Conservation (phyloP, 306 rosid species). For the Cajanus cajan region DNA sequence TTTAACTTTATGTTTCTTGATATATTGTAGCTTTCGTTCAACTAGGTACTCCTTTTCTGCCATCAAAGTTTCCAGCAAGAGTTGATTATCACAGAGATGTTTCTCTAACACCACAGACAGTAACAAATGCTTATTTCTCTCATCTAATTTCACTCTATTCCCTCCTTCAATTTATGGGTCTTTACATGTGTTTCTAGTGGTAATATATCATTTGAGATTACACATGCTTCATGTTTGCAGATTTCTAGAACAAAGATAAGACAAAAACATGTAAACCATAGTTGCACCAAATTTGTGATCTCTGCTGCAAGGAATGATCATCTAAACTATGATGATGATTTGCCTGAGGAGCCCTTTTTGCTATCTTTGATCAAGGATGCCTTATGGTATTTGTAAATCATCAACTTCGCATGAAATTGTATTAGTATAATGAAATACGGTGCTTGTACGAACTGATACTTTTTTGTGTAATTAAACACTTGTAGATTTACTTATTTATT, state of each 20-base stretch:
- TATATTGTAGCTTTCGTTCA: conserved; percentile 43
- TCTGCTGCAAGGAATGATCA: conserved; percentile 45
- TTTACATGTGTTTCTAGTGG: not conserved
- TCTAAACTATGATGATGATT: conserved; percentile 43
- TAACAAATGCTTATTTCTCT: conserved; percentile 18
- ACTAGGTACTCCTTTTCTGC: conserved; percentile 36
- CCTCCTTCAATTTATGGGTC: not conserved
- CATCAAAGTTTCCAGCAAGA: conserved; percentile 34
- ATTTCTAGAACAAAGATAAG: conserved; percentile 18
- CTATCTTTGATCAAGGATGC: conserved; percentile 50
- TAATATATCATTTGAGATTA: conserved; percentile 2
- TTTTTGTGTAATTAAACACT: not conserved
- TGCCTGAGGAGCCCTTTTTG: conserved; percentile 59
- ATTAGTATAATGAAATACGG: not conserved
- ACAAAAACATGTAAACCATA: conserved; percentile 23
- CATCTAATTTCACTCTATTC: not conserved
- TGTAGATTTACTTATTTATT: not conserved
- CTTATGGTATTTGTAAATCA: conserved; percentile 50
- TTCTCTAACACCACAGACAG: conserved; percentile 38
- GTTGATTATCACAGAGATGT: conserved; percentile 26
- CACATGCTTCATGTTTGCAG: conserved; percentile 43
- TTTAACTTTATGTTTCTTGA: conserved; percentile 12
- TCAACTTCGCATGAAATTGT: not conserved
- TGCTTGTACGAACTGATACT: not conserved
- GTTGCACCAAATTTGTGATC: conserved; percentile 33